Evolutionary conservation across 1,139 yeast species (phyloP), one percentile per base, ranked within the genome.

Genomic region (Hemisphaericaspora subhashii): DNA sequence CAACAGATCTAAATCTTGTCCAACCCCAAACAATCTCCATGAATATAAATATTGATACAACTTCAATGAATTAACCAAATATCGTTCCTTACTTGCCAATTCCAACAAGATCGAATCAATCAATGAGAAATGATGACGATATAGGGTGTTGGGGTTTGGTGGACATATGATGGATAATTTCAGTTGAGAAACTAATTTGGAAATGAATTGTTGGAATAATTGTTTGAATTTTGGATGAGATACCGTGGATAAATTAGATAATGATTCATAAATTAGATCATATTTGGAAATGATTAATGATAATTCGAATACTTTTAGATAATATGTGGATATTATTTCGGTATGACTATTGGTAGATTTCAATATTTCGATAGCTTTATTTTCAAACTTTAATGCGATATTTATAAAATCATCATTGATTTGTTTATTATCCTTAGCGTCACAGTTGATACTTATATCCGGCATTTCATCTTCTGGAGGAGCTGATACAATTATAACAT

Each of bases 41-140:
- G 84, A 62, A 51, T 77, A 79, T 38, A 78, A 58, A 27, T 76
- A 71, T 51, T 81, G 74, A 54, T 76, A 78, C 45, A 68, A 73
- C 46, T 64, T 74, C 33, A 79, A 60, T 0, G 78, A 61, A 36
- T 59, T 61, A 7, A 68, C 50, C 11, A 68, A 54, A 2, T 58
- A 53, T 11, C 58, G 56, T 22, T 64, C 66, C 27, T 55, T 52
- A 39, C 64, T 60, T 1, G 80, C 79, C 28, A 66, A 51, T 31
- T 66, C 62, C 29, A 62, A 51, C 17, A 77, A 53, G 5, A 74
- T 60, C 0, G 55, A 48, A 52, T 75, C 80, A 35, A 75, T 57
- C 7, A 64, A 48, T 21, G 58, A 52, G 43, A 55, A 68, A 42
- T 69, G 55, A 14, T 50, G 42, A 5, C 45, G 45, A 37, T 60